Evolutionary conservation across 2,329 filamentous ascomycete species (phyloP), one percentile per base, ranked within the genome.

Genomic region (Diatrype stigma): DNA sequence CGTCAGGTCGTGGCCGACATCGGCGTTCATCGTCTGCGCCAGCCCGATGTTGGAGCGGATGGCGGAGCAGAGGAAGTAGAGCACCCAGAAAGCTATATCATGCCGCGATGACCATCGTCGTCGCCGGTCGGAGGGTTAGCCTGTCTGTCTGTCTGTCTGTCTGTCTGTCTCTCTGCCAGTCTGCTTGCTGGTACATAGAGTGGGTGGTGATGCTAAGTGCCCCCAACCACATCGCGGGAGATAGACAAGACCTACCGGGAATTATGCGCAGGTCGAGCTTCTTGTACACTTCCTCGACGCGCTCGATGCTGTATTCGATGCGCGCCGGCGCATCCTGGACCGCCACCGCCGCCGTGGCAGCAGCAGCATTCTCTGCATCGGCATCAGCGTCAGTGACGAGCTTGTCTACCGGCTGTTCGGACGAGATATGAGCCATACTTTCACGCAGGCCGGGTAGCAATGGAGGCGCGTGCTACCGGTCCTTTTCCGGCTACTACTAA

Each of bases 61-160:
- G 54, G 90, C 91, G 0, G 90, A 94, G 76, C 90, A 94, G 57
- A 96, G 80, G 66, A 96, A 96, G 73, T 96, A 96, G 16, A 96
- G 79, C 16, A 86, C 69, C 91, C 91, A 96, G 70, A 96, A 93
- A 28, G 91, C 89, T 79, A 55, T 21, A 23, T 8, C 26, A 30
- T 30, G 10, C 5, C 26, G 26, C 10, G 5, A 30, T n/a, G n/a
- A n/a, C n/a, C n/a, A n/a, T n/a, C n/a, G n/a, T n/a, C n/a, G n/a
- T n/a, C n/a, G n/a, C n/a, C n/a, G n/a, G n/a, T n/a, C n/a, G n/a
- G n/a, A n/a, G n/a, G n/a, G n/a, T n/a, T n/a, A n/a, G n/a, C n/a
- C n/a, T n/a, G n/a, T n/a, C n/a, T n/a, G n/a, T n/a, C n/a, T n/a
- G n/a, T n/a, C n/a, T n/a, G n/a, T n/a, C n/a, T n/a, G n/a, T n/a